Conservation (phyloP, 1,284 basidiomycete genomes). For the Rugosomyces carneus region DNA sequence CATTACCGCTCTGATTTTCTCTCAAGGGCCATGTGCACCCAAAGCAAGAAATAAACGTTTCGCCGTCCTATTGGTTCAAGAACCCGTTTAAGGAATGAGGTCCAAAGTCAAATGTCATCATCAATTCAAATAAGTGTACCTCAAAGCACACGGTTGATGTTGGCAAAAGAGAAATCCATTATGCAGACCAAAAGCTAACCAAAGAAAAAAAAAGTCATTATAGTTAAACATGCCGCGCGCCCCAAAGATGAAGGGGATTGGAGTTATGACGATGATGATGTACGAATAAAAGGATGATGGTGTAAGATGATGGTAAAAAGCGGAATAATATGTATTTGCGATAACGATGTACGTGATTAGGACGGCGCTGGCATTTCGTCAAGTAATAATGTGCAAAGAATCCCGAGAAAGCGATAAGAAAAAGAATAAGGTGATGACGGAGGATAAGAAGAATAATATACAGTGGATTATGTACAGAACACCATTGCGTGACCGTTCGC, state of each 20-base stretch:
- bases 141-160: no score
- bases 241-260: constrained; percentile 4
- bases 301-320: no score
- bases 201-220: constrained; percentile 2
- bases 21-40: neutral
- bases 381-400: constrained; percentile 6
- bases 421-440: constrained; percentile 10
- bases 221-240: constrained; percentile 8
- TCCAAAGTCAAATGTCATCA: no score
- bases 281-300: neutral
- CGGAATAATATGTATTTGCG: no score
- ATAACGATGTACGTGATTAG: constrained; percentile 6
- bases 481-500: constrained; percentile 8
- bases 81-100: no score
- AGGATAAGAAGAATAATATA: neutral
- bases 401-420: neutral
- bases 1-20: neutral
- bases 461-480: constrained; percentile 10
- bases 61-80: neutral
- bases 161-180: neutral
- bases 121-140: neutral
- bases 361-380: constrained; percentile 10
- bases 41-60: neutral
- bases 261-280: constrained; percentile 2
- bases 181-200: neutral